Evolutionary conservation across 2,329 filamentous ascomycete species (phyloP).

Genomic region (Aspergillus aculeatus): DNA sequence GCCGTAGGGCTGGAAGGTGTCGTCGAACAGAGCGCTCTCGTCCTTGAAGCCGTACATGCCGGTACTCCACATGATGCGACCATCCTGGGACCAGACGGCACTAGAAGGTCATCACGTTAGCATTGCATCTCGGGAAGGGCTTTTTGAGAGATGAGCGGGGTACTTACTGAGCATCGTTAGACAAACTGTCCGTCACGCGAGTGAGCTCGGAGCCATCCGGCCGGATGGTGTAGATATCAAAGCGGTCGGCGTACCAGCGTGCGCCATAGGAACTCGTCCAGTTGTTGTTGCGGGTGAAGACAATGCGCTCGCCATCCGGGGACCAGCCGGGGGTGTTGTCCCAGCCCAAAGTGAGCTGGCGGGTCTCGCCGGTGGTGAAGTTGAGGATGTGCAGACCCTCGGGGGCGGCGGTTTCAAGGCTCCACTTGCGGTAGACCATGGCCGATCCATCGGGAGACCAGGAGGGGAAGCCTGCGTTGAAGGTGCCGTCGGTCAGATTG

Average conservation of each 20-base stretch:
- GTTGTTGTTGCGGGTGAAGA: conserved; percentile 40
- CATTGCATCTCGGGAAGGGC: background rate
- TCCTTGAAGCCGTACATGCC: conserved; percentile 48
- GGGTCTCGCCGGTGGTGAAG: conserved; percentile 26
- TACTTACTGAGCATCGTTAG: conserved; percentile 43
- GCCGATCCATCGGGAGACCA: conserved; percentile 39
- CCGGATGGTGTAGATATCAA: conserved; percentile 44
- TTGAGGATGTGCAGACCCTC: conserved; percentile 35
- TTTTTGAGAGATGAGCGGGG: background rate
- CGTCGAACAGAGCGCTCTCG: conserved; percentile 43
- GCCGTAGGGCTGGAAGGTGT: conserved; percentile 49
- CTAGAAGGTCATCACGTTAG: background rate
- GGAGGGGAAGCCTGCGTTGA: conserved; percentile 43
- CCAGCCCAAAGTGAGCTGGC: conserved; percentile 37
- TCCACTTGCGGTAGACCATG: conserved; percentile 40
- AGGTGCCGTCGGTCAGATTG: conserved; percentile 34
- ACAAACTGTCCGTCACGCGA: conserved; percentile 34
- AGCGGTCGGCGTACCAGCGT: conserved; percentile 18
- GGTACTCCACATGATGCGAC: conserved; percentile 42
- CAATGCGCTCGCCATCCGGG: conserved; percentile 40
- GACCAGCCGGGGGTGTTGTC: conserved; percentile 44
- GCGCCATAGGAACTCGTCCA: conserved; percentile 20
- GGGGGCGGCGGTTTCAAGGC: conserved; percentile 15
- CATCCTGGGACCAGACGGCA: conserved; percentile 46
- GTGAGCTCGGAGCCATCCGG: conserved; percentile 42